phyloP scores from a whole-genome alignment of 192 early-diverging fungal genomes.

The Powellomyces hirtus region DNA sequence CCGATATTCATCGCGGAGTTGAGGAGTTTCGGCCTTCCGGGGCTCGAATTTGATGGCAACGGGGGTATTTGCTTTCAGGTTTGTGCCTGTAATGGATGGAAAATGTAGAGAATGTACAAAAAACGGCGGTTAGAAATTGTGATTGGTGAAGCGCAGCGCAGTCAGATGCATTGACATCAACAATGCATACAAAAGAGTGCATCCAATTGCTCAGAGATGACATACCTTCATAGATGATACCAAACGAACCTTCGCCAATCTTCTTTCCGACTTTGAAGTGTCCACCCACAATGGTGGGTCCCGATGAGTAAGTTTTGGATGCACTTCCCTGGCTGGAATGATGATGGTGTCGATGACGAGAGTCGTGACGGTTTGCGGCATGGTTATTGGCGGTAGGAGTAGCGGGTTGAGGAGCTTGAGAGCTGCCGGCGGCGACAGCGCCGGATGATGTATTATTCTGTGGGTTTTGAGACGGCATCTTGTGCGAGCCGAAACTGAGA shows the following conservation, averaged over 20 bases:
- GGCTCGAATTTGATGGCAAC: slow-evolving; percentile 99
- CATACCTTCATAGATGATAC: slow-evolving; percentile 96
- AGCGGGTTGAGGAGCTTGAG: not conserved
- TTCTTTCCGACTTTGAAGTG: slow-evolving; percentile 94
- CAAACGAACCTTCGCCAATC: slow-evolving; percentile 98
- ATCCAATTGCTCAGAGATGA: not conserved
- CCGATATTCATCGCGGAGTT: slow-evolving; percentile 92
- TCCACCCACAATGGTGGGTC: slow-evolving; percentile 70
- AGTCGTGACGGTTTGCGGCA: slow-evolving; percentile 15
- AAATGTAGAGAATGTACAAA: not conserved
- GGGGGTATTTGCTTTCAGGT: slow-evolving; percentile 75
- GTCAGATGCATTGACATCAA: not conserved
- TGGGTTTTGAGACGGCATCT: not conserved
- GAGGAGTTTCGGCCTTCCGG: slow-evolving; percentile 94
- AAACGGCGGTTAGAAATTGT: not conserved
- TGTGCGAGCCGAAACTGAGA: no score
- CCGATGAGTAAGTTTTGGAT: slow-evolving; percentile 8
- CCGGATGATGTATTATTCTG: not conserved
- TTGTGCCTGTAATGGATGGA: slow-evolving; percentile 55
- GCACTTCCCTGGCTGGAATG: not conserved
- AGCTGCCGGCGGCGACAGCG: not conserved
- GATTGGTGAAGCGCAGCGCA: not conserved
- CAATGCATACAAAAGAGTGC: not conserved
- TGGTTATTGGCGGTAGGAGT: no score
- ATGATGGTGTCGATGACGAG: slow-evolving; percentile 18